Evolutionary conservation across 345 rosid genomes (phyloP).

Genomic region (Bruguiera sexangula): DNA sequence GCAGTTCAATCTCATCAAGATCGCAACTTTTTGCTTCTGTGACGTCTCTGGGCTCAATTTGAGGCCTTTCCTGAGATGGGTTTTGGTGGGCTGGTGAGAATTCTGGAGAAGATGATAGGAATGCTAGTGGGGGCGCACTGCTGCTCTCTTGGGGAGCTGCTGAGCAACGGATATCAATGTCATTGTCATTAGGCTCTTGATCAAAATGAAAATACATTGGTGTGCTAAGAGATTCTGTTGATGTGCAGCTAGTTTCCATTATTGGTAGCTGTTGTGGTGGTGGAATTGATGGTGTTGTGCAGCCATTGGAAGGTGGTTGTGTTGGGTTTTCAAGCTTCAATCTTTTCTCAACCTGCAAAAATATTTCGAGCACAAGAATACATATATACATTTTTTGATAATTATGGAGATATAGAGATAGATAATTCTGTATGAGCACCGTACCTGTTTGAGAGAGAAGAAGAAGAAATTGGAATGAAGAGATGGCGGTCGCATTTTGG

Average conservation of each 20-base stretch:
- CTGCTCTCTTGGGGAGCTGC: conserved; percentile 27
- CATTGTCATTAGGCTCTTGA: background rate
- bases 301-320: conserved; percentile 2
- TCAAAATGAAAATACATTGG: conserved; percentile 34
- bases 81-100: conserved; percentile 20
- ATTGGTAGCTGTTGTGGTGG: conserved; percentile 6
- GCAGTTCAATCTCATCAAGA: conserved; percentile 27
- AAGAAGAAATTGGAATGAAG: conserved; percentile 42
- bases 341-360: conserved; percentile 44
- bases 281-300: background rate
- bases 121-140: conserved; percentile 46
- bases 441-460: conserved; percentile 45
- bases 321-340: conserved; percentile 29
- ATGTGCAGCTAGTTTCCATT: conserved; percentile 1
- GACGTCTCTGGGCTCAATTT: background rate
- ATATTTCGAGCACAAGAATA: no score
- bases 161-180: background rate
- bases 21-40: conserved; percentile 1
- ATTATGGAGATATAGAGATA: background rate
- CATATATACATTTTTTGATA: no score
- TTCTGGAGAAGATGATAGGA: conserved; percentile 32
- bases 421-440: background rate
- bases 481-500: conserved; percentile 31
- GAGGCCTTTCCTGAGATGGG: conserved; percentile 16
- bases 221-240: conserved; percentile 31